Percentiles rank a stretch among this genome's conserved stretches.
phyloP scores from a whole-genome alignment of 176 grass and related monocot genomes.

The Phragmites australis region DNA sequence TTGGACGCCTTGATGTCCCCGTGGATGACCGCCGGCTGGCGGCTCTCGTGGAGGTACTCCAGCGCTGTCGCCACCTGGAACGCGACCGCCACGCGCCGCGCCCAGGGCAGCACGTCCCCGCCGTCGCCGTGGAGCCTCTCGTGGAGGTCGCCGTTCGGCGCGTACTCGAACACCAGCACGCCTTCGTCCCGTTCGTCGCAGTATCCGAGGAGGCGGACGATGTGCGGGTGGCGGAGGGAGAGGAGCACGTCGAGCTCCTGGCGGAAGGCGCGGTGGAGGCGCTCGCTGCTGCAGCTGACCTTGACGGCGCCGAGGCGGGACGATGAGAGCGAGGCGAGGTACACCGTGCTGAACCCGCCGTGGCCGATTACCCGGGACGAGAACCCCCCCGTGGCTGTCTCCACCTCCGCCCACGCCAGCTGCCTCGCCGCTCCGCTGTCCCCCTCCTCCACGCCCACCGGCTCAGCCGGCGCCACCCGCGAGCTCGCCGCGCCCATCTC shows the following conservation, averaged over 20 bases:
- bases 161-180: constrained; percentile 73
- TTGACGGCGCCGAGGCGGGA: constrained; percentile 64
- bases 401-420: constrained; percentile 67
- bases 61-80: constrained; percentile 70
- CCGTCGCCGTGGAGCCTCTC: constrained; percentile 45
- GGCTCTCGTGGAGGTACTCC: constrained; percentile 76
- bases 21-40: constrained; percentile 57
- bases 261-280: constrained; percentile 64
- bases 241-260: constrained; percentile 74
- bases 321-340: constrained; percentile 55
- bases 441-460: background rate
- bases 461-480: constrained; percentile 60
- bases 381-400: constrained; percentile 60
- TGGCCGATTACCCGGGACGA: constrained; percentile 67
- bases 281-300: constrained; percentile 73
- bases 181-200: constrained; percentile 70
- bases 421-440: constrained; percentile 1
- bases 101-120: constrained; percentile 34
- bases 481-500: constrained; percentile 46
- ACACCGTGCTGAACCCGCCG: constrained; percentile 86
- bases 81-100: constrained; percentile 62
- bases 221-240: constrained; percentile 67
- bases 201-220: constrained; percentile 75
- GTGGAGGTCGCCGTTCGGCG: constrained; percentile 75
- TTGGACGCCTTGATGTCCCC: constrained; percentile 92